These are phyloP conservation scores for Neobulgaria alba DNA, from an alignment of 2,329 filamentous ascomycete genomes.

Conservation along the genomic window DNA sequence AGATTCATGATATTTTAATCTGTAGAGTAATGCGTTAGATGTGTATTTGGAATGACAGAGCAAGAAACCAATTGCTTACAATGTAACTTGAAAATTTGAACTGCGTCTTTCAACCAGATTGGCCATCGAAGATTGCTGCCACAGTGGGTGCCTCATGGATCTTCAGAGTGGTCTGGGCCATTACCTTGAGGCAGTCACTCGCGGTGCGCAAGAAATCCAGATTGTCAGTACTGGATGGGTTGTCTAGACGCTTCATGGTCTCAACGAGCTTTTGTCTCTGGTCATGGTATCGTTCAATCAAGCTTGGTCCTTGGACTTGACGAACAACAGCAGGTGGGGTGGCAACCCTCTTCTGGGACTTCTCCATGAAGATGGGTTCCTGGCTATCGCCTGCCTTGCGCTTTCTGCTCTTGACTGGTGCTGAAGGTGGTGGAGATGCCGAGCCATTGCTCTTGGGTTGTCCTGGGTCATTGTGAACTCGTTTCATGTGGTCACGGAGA, in stretches of 20 bases:
- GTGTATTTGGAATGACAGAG: not conserved
- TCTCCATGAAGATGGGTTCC: conserved; percentile 18
- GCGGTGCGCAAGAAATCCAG: conserved; percentile 20
- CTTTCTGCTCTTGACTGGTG: conserved; percentile 21
- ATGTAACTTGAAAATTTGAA: conserved; percentile 6
- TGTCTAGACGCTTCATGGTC: conserved; percentile 22
- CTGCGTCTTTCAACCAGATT: conserved; percentile 19
- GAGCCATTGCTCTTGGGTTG: conserved; percentile 21
- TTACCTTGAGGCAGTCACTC: conserved; percentile 23
- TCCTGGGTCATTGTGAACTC: conserved; percentile 59
- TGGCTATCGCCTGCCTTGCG: conserved; percentile 23
- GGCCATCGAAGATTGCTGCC: conserved; percentile 14
- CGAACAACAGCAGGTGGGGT: conserved; percentile 18
- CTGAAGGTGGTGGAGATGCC: conserved; percentile 21
- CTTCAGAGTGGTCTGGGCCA: conserved; percentile 23
- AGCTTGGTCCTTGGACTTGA: conserved; percentile 21
- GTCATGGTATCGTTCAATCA: conserved; percentile 23
- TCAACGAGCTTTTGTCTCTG: conserved; percentile 20
- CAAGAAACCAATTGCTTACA: conserved; percentile 11
- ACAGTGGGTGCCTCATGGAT: conserved; percentile 18
- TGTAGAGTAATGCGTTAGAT: not conserved
- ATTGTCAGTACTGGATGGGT: conserved; percentile 21
- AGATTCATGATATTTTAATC: not conserved
- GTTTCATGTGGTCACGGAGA: conserved; percentile 92
- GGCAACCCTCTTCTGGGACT: conserved; percentile 20